These are phyloP conservation scores for Whalleya microplaca DNA, from an alignment of 2,329 filamentous ascomycete genomes.

Conservation along the genomic window DNA sequence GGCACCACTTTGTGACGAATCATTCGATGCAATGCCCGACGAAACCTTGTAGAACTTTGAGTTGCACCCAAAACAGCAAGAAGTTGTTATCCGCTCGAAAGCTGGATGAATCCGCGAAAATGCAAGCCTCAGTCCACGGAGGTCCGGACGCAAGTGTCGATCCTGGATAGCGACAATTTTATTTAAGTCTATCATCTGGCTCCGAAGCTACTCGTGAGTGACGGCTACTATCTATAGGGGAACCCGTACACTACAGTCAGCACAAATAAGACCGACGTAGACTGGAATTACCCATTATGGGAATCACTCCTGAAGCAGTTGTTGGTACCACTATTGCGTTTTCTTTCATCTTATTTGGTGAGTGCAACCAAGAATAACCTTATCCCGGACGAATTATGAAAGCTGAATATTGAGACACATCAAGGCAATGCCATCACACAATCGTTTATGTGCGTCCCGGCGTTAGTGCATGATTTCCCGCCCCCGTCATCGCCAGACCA, in stretches of 20 bases:
- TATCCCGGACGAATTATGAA: neutral
- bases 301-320: slow-evolving; percentile 37
- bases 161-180: slow-evolving; percentile 1
- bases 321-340: slow-evolving; percentile 50
- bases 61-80: neutral
- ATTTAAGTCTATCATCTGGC: neutral
- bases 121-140: neutral
- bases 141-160: neutral
- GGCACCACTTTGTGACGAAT: neutral
- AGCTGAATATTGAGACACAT: slow-evolving; percentile 1
- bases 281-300: slow-evolving; percentile 13
- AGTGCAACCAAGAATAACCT: slow-evolving; percentile 3
- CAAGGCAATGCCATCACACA: slow-evolving; percentile 56
- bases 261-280: neutral
- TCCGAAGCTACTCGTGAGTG: neutral
- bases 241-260: neutral
- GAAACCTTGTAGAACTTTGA: neutral
- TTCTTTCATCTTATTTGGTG: slow-evolving; percentile 53
- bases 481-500: slow-evolving; percentile 44
- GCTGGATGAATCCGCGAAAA: neutral
- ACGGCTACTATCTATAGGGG: neutral
- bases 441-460: slow-evolving; percentile 55
- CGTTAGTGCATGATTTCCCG: slow-evolving; percentile 51
- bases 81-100: neutral
- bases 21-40: neutral